Conservation (phyloP, 2,329 filamentous ascomycete genomes). For the Coniochaeta ligniaria region DNA sequence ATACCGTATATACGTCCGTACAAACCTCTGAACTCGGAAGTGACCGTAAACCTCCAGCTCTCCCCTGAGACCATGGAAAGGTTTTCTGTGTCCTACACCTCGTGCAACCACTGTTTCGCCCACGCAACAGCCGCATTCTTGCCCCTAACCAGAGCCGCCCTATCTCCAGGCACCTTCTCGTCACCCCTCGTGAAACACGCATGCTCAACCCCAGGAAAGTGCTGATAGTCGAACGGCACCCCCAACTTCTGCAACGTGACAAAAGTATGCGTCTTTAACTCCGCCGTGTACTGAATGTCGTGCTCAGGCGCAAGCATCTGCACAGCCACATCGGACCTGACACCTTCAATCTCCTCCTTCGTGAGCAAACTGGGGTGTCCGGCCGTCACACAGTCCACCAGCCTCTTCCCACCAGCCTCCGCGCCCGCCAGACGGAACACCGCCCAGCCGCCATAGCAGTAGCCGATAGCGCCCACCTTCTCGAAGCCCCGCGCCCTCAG, state of each 20-base stretch:
- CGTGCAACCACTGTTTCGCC: constrained; percentile 24
- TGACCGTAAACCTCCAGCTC: too few species aligned
- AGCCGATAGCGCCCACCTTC: constrained; percentile 35
- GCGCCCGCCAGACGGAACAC: constrained; percentile 32
- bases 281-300: constrained; percentile 32
- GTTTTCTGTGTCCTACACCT: too few species aligned
- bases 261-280: constrained; percentile 37
- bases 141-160: constrained; percentile 34
- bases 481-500: constrained; percentile 23
- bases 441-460: constrained; percentile 46
- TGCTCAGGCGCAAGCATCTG: constrained; percentile 43
- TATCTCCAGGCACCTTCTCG: constrained; percentile 27
- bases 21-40: too few species aligned
- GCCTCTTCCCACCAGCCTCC: constrained; percentile 19
- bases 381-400: constrained; percentile 37
- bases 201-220: constrained; percentile 43
- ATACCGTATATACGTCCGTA: too few species aligned
- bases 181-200: constrained; percentile 35
- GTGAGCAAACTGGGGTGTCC: constrained; percentile 37
- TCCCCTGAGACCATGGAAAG: too few species aligned
- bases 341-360: constrained; percentile 34
- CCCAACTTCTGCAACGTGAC: constrained; percentile 26
- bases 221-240: constrained; percentile 39
- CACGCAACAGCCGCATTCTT: constrained; percentile 40
- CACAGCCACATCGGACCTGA: constrained; percentile 32